These are phyloP conservation scores for Ilex aquifolium DNA, from an alignment of 257 asterid genomes.

Conservation along the genomic window DNA sequence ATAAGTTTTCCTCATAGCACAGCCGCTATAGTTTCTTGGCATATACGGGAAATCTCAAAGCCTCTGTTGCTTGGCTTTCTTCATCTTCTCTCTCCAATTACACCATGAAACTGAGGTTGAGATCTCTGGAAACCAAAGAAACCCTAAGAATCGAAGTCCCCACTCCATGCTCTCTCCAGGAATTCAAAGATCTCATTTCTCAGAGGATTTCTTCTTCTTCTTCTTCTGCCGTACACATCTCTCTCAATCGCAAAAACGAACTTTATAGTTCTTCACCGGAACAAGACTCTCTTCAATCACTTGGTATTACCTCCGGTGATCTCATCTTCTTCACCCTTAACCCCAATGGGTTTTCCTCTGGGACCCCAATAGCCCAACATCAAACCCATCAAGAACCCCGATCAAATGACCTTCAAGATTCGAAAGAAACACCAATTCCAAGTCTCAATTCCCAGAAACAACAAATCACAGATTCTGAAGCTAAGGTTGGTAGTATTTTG, in stretches of 20 bases:
- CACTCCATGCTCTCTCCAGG: constrained; percentile 35
- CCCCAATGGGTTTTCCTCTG: constrained; percentile 12
- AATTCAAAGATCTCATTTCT: constrained; percentile 38
- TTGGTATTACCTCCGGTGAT: constrained; percentile 72
- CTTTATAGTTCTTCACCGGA: constrained; percentile 34
- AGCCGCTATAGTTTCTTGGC: too few species aligned
- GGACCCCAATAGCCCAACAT: constrained; percentile 12
- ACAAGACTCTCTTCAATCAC: constrained; percentile 39
- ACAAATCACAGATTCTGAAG: too few species aligned
- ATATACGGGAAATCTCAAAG: too few species aligned
- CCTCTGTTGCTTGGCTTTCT: too few species aligned
- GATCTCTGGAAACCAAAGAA: constrained; percentile 53
- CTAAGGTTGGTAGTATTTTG: too few species aligned
- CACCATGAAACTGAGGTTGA: constrained; percentile 62
- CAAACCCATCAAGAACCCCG: neutral
- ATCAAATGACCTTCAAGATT: neutral
- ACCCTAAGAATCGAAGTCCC: constrained; percentile 54
- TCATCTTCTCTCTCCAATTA: neutral
- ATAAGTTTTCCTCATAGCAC: too few species aligned
- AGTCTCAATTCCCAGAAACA: too few species aligned
- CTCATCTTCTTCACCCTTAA: constrained; percentile 49
- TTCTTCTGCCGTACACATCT: constrained; percentile 44
- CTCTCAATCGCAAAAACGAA: constrained; percentile 70
- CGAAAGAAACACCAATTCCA: too few species aligned
- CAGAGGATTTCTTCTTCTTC: constrained; percentile 29